phyloP scores from a whole-genome alignment of 2,329 filamentous ascomycete species.

The Nigrospora osmanthi region DNA sequence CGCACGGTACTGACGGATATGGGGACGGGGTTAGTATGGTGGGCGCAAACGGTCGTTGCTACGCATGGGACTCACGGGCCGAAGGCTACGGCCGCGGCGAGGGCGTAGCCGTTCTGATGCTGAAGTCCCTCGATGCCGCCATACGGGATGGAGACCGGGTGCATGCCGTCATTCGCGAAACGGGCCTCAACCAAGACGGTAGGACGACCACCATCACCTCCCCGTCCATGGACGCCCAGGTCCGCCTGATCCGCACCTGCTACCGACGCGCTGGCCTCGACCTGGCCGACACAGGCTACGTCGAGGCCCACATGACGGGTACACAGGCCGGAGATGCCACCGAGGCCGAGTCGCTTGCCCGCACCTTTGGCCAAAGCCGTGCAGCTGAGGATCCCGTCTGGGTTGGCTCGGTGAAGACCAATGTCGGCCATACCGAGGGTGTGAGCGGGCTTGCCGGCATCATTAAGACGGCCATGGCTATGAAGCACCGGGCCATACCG shows the following conservation, averaged over 20 bases:
- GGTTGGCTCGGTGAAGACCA: constrained; percentile 12
- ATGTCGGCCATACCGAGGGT: constrained; percentile 12
- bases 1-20: no score
- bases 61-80: constrained; percentile 2
- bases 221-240: constrained; percentile 12
- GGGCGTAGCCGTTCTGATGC: constrained; percentile 25
- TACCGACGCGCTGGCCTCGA: constrained; percentile 4
- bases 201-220: constrained; percentile 6
- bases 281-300: constrained; percentile 2
- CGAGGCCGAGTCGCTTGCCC: no score
- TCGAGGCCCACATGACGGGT: constrained; percentile 5
- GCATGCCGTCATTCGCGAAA: constrained; percentile 18
- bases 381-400: no score
- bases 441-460: constrained; percentile 10
- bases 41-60: constrained; percentile 3
- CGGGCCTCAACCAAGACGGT: constrained; percentile 10
- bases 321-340: not conserved
- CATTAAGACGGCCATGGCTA: constrained; percentile 10
- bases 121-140: constrained; percentile 36
- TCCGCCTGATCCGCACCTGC: constrained; percentile 9
- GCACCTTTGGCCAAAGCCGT: no score
- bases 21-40: no score
- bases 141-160: constrained; percentile 25
- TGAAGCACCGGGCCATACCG: constrained; percentile 8
- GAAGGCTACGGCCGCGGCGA: constrained; percentile 32